phyloP scores from a whole-genome alignment of 2,329 filamentous ascomycete species.

The Verticillium longisporum region DNA sequence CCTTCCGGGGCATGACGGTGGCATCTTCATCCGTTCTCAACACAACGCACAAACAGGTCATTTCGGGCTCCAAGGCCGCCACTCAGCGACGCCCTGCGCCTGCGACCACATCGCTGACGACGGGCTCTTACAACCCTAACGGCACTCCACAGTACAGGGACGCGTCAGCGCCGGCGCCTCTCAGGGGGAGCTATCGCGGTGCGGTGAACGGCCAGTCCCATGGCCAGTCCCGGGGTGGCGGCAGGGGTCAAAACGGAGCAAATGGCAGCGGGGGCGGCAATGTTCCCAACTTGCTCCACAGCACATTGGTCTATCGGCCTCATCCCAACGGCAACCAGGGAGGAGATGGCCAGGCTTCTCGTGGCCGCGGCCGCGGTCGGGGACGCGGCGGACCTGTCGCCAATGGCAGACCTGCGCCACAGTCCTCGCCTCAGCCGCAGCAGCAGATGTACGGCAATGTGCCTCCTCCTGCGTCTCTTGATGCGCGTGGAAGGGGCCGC shows the following conservation, averaged over 20 bases:
- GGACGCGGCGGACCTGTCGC: slow-evolving; percentile 5
- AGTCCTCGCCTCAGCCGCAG: slow-evolving; percentile 12
- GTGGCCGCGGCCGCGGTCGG: slow-evolving; percentile 13
- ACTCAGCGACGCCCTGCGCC: slow-evolving; percentile 43
- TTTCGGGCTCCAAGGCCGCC: slow-evolving; percentile 57
- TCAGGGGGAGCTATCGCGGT: slow-evolving; percentile 52
- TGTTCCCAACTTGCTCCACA: slow-evolving; percentile 39
- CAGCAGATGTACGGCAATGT: slow-evolving; percentile 42
- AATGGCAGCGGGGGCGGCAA: background rate
- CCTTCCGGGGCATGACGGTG: slow-evolving; percentile 92
- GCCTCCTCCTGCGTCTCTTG: slow-evolving; percentile 53
- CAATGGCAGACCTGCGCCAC: slow-evolving; percentile 11
- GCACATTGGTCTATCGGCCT: slow-evolving; percentile 45
- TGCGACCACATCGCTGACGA: slow-evolving; percentile 42
- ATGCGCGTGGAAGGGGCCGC: slow-evolving; percentile 34
- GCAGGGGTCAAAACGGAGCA: slow-evolving; percentile 14
- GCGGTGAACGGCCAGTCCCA: slow-evolving; percentile 36
- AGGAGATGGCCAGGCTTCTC: slow-evolving; percentile 17
- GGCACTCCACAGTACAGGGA: slow-evolving; percentile 58
- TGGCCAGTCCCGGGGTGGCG: slow-evolving; percentile 25
- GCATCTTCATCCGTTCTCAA: slow-evolving; percentile 85
- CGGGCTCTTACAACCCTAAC: slow-evolving; percentile 47
- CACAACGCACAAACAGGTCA: slow-evolving; percentile 72
- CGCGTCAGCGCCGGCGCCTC: slow-evolving; percentile 42
- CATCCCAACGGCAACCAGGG: slow-evolving; percentile 24